phyloP scores from a whole-genome alignment of 2,329 filamentous ascomycete species.

The Alternaria dauci region DNA sequence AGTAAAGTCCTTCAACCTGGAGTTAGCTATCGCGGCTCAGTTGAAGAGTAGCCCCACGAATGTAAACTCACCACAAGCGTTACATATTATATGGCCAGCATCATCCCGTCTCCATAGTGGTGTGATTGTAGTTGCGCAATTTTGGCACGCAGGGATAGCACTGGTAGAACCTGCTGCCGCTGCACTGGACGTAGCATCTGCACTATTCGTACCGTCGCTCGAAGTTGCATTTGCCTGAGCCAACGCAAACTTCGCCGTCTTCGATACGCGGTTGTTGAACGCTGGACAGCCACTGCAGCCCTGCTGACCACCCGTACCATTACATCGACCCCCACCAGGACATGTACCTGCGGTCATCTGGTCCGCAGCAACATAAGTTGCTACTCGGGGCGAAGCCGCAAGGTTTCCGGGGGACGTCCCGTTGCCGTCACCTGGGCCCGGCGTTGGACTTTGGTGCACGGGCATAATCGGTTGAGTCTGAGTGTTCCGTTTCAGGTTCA shows the following conservation, averaged over 20 bases:
- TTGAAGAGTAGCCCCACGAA: accelerated
- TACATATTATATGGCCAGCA: constrained; percentile 95
- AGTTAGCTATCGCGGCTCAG: constrained; percentile 17
- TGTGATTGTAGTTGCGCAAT: constrained; percentile 95
- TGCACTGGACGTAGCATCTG: constrained; percentile 32
- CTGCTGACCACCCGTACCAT: constrained; percentile 93
- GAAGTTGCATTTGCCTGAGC: constrained; percentile 51
- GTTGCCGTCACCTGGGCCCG: constrained; percentile 49
- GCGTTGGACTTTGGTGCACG: constrained; percentile 52
- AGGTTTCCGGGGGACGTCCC: constrained; percentile 52
- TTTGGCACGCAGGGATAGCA: constrained; percentile 91
- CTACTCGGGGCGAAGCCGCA: constrained; percentile 54
- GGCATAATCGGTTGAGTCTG: constrained; percentile 42
- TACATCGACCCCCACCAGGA: constrained; percentile 92
- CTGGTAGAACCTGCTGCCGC: constrained; percentile 45
- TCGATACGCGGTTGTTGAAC: constrained; percentile 95
- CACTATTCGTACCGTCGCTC: constrained; percentile 22
- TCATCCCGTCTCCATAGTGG: constrained; percentile 95
- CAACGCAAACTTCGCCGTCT: constrained; percentile 76
- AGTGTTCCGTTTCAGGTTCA: constrained; percentile 83
- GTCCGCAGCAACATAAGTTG: constrained; percentile 80
- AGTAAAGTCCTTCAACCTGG: constrained; percentile 77
- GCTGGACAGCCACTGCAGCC: constrained; percentile 96
- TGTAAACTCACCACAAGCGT: constrained; percentile 83
- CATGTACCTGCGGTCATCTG: constrained; percentile 84